Base-by-base conservation (phyloP, 139 green algal genomes). In the Mychonastes homosphaera region DNA sequence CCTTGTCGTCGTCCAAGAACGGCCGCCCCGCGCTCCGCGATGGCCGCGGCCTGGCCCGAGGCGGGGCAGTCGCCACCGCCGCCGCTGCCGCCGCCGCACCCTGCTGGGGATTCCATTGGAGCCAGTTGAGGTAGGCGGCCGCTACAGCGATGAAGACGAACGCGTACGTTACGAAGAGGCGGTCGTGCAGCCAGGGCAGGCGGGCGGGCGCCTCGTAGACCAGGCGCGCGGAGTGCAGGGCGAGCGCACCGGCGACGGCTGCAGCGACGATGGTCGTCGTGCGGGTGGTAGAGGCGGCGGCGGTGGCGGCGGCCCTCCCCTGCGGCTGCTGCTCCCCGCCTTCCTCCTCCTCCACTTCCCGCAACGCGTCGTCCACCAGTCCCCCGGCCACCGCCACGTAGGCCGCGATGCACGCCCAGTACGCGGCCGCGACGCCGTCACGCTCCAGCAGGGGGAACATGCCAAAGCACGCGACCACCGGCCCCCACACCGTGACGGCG, bases 401-500 rank as follows among this genome's bases (percentile, higher is more conserved):
- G 0, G 81, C 16, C 7, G 70, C 23, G 12, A 70, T 41, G 3
- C 67, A 33, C 2, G 60, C 78, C 0, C 66, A 10, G 56, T 93
- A 94, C n/a, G 86, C 76, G 49, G 84, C 26, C 4, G 38, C 56
- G 28, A 92, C 62, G 2, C 86, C 79, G 62, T 98, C 92, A 2
- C 83, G 69, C 32, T 74, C 58, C 3, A 98, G 81, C 51, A 98
- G 75, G 0, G 92, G 92, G 50, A 69, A 90, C 87, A 98, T 96
- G 65, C 74, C 90, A 60, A 96, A 79, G 13, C 48, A 21, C 0
- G 75, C 80, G 15, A 91, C 29, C 0, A 79, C 7, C 1, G 81
- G 74, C 18, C 84, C 24, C 73, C 67, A 90, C 9, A 56, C 29
- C 1, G 78, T 71, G n/a, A 87, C 36, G 10, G 26, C 21, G 0